Evolutionary conservation across 441 rosid genomes (phyloP).

Genomic region (Pelargonium australe): DNA sequence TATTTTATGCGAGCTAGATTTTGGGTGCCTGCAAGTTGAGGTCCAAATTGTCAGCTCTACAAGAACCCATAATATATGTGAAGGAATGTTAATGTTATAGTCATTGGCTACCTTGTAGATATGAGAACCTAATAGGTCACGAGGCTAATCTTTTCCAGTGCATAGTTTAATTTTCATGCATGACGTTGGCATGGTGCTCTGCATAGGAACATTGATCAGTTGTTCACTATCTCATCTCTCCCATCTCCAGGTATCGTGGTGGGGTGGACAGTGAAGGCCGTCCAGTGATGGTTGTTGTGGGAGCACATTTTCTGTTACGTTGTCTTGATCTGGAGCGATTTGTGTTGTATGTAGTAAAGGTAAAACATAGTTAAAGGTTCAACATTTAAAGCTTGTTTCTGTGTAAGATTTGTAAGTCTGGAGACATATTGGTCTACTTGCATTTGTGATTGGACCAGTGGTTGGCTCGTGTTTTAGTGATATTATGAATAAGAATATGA

Average conservation of each 20-base stretch:
- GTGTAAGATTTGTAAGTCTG: slow-evolving; percentile 14
- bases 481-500: too few relatives aligned
- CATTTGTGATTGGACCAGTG: not conserved
- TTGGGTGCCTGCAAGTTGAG: too few relatives aligned
- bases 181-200: slow-evolving; percentile 5
- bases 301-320: slow-evolving; percentile 93
- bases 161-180: slow-evolving; percentile 8
- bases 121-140: too few relatives aligned
- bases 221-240: slow-evolving; percentile 9
- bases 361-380: slow-evolving; percentile 18
- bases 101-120: too few relatives aligned
- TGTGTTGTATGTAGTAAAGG: slow-evolving; percentile 79
- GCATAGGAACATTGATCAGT: slow-evolving; percentile 9
- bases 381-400: not conserved
- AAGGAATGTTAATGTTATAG: too few relatives aligned
- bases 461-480: too few relatives aligned
- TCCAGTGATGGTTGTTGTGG: slow-evolving; percentile 96
- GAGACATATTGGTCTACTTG: not conserved
- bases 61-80: too few relatives aligned
- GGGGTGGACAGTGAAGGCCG: slow-evolving; percentile 94
- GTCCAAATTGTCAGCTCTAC: too few relatives aligned
- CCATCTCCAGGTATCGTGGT: slow-evolving; percentile 73
- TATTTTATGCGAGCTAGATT: too few relatives aligned
- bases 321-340: slow-evolving; percentile 93
- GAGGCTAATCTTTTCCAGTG: slow-evolving; percentile 2